Conservation (phyloP, 441 rosid species). For the Mallotus japonicus region DNA sequence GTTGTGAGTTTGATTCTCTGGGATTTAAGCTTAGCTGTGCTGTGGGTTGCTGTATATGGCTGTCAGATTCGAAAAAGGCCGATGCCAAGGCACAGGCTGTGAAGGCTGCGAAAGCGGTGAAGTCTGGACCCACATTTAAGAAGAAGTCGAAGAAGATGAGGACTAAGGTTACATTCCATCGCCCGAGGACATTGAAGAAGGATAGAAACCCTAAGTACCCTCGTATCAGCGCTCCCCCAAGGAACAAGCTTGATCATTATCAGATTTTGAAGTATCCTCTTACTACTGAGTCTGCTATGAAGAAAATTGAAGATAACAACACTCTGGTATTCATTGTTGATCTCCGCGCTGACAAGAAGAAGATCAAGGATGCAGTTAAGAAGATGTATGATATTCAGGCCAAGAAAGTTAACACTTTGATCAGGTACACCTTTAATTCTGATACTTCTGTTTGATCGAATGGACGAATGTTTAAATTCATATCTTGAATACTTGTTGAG, state of each 20-base stretch:
- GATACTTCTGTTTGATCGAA: not conserved
- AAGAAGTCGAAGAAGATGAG: conserved; percentile 74
- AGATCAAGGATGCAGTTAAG: conserved; percentile 89
- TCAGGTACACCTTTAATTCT: conserved; percentile 51
- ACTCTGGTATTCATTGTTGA: conserved; percentile 94
- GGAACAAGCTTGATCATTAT: conserved; percentile 80
- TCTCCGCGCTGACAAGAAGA: conserved; percentile 88
- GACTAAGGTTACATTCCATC: conserved; percentile 83
- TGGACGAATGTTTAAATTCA: not conserved
- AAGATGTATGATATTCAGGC: conserved; percentile 95
- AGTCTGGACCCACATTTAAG: conserved; percentile 76
- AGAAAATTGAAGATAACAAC: conserved; percentile 93
- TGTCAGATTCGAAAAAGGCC: conserved; percentile 42
- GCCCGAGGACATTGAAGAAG: conserved; percentile 79
- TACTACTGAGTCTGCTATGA: conserved; percentile 86
- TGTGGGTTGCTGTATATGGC: not conserved
- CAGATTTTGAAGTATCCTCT: conserved; percentile 77
- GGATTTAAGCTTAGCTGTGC: not conserved
- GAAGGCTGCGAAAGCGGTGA: conserved; percentile 86
- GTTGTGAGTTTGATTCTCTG: not conserved
- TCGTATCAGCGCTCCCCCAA: conserved; percentile 66
- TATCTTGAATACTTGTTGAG: not conserved
- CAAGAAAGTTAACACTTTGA: conserved; percentile 92
- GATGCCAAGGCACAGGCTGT: conserved; percentile 85
- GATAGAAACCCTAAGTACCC: conserved; percentile 69